phyloP scores from a whole-genome alignment of 768 basidiomycete species.

The Leccinum sublutescens region DNA sequence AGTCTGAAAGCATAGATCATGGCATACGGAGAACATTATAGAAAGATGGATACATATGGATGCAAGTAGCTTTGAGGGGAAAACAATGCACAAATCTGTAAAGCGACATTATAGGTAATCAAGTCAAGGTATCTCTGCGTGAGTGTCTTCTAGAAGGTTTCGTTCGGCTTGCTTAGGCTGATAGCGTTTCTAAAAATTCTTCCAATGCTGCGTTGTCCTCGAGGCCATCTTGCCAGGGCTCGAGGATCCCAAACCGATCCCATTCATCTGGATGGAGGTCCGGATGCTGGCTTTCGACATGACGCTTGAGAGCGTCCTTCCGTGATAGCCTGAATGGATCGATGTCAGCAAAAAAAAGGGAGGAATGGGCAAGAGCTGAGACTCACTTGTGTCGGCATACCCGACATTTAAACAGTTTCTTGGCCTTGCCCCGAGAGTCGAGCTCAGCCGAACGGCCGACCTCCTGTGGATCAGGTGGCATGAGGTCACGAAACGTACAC shows the following conservation, averaged over 20 bases:
- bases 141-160: background rate
- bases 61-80: background rate
- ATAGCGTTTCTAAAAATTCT: background rate
- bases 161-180: background rate
- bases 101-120: background rate
- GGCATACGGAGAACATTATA: too few species aligned
- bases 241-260: background rate
- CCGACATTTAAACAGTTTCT: background rate
- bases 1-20: too few species aligned
- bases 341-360: background rate
- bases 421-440: background rate
- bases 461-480: background rate
- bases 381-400: background rate
- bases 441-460: background rate
- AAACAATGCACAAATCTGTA: background rate
- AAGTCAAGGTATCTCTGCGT: background rate
- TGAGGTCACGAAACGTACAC: background rate
- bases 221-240: background rate
- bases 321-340: conserved; percentile 3
- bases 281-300: background rate
- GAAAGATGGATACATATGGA: background rate
- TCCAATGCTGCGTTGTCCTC: background rate
- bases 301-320: conserved; percentile 11
- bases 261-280: background rate
- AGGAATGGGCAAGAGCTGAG: background rate